A percentile compares a stretch with the other conserved stretches of the same genome.
These are phyloP conservation scores for Schwanniomyces occidentalis DNA, from an alignment of 805 yeast species.

Conservation along the genomic window DNA sequence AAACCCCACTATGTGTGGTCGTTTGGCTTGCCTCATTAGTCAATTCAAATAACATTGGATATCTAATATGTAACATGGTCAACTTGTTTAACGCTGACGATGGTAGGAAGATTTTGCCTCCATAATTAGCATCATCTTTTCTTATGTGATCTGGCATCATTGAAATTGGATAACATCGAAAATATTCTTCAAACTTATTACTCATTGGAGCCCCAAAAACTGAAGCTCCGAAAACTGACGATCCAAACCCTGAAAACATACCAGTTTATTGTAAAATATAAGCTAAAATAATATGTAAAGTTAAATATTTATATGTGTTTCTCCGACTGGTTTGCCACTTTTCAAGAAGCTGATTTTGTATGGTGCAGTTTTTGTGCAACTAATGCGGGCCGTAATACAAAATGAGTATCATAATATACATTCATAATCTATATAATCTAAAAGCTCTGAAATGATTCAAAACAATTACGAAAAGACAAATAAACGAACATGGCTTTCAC, in stretches of 20 bases:
- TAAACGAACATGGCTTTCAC: too few relatives aligned
- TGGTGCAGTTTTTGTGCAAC: too few relatives aligned
- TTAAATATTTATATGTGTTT: too few relatives aligned
- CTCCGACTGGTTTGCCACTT: too few relatives aligned
- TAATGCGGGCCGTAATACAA: too few relatives aligned
- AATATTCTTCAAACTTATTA: slow-evolving; percentile 73
- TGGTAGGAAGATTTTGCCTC: slow-evolving; percentile 95
- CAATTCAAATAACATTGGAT: slow-evolving; percentile 92
- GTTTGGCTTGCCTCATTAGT: slow-evolving; percentile 60
- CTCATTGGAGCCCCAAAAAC: slow-evolving; percentile 28
- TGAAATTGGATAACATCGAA: slow-evolving; percentile 87
- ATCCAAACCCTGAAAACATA: slow-evolving; percentile 47
- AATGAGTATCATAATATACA: too few relatives aligned
- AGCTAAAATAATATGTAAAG: slow-evolving; percentile 1
- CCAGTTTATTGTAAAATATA: not conserved
- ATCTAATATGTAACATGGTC: slow-evolving; percentile 86
- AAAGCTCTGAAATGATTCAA: too few relatives aligned
- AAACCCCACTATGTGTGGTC: slow-evolving; percentile 86
- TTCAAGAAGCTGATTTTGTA: too few relatives aligned
- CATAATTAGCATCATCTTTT: slow-evolving; percentile 80
- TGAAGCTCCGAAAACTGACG: slow-evolving; percentile 36
- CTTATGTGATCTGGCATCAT: slow-evolving; percentile 81
- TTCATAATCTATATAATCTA: too few relatives aligned
- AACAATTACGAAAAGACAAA: too few relatives aligned
- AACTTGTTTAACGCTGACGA: slow-evolving; percentile 87